Base-by-base conservation (phyloP, 306 rosid species). In the Casuarina glauca region DNA sequence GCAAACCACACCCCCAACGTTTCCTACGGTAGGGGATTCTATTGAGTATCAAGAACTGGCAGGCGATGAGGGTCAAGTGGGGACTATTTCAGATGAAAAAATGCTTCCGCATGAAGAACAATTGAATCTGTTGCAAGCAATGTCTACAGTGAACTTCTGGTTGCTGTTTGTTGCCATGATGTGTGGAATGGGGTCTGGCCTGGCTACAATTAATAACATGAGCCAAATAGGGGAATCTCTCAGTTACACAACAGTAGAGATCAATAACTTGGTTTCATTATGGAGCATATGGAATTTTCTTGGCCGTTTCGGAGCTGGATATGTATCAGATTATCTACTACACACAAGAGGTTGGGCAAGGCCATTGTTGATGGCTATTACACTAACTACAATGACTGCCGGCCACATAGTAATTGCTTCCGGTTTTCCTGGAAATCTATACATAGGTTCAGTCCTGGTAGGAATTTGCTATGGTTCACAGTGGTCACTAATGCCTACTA, bases 281-380 rank as follows among this genome's bases (percentile, higher is more conserved):
- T 94, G 97, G 97, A 92, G 98, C 73, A 89, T 92, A 88, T 94
- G 98, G 98, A 92, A 94, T 70, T 92, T 94, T 79, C 91, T 92
- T 0, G 97, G 98, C 52, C 96, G 97, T 61, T 90, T 94, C 39
- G 98, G 97, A 62, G 97, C 92, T 4, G 98, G 98, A 0, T 92
- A 86, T 72, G 46, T 88, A 44, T 95, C 98, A 0, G 98, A 95
- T 78, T 89, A 81, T 72, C 69, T 95, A 19, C 86, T 95, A 74
- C 97, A 89, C 67, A 78, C 49, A n/a, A 83, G 76, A 76, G 93
- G 97, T 42, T 95, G 88, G 91, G 89, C 93, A 0, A 86, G 97
- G 88, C 97, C 97, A 41, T 61, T 86, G 80, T 76, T 92, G 83
- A 91, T 95, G 85, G 83, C 74, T 0, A 58, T 78, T 57, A 89